These are phyloP conservation scores for grape (Vitis vinifera) DNA, from an alignment of 164 flowering plant genomes.

Conservation along the genomic window DNA sequence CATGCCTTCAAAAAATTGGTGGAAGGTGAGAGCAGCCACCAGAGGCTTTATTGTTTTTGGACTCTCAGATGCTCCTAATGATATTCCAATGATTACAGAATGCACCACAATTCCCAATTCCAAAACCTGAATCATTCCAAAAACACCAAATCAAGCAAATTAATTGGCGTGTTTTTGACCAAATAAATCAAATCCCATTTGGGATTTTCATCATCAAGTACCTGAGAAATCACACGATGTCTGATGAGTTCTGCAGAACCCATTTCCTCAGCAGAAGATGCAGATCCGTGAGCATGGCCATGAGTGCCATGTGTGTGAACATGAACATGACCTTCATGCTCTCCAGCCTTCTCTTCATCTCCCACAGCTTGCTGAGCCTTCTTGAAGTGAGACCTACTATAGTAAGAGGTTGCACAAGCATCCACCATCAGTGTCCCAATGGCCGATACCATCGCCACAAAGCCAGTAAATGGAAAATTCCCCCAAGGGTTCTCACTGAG, in stretches of 20 bases:
- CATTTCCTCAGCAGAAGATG: background rate
- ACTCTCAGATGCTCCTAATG: constrained; percentile 26
- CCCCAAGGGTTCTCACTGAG: constrained; percentile 31
- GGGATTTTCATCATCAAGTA: background rate
- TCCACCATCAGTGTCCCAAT: constrained; percentile 38
- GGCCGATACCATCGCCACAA: constrained; percentile 41
- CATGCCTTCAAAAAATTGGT: constrained; percentile 32
- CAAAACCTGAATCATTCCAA: constrained; percentile 15
- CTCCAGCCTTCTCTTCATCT: constrained; percentile 17
- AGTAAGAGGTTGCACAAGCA: constrained; percentile 19
- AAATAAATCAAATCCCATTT: background rate
- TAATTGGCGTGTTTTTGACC: no score
- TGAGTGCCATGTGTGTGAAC: constrained; percentile 34
- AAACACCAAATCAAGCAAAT: no score
- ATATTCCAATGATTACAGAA: constrained; percentile 34
- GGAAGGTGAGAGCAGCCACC: constrained; percentile 26
- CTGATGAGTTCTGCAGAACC: constrained; percentile 19
- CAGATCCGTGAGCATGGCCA: constrained; percentile 40
- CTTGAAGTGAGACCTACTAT: constrained; percentile 1
- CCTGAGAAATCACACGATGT: constrained; percentile 34
- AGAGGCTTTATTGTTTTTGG: constrained; percentile 24
- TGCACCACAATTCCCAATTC: constrained; percentile 35
- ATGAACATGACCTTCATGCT: constrained; percentile 21
- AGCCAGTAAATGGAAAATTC: constrained; percentile 45
- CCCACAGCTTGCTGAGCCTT: constrained; percentile 9